Conservation (phyloP, 2,329 filamentous ascomycete species). For the Penicillium concentricum region DNA sequence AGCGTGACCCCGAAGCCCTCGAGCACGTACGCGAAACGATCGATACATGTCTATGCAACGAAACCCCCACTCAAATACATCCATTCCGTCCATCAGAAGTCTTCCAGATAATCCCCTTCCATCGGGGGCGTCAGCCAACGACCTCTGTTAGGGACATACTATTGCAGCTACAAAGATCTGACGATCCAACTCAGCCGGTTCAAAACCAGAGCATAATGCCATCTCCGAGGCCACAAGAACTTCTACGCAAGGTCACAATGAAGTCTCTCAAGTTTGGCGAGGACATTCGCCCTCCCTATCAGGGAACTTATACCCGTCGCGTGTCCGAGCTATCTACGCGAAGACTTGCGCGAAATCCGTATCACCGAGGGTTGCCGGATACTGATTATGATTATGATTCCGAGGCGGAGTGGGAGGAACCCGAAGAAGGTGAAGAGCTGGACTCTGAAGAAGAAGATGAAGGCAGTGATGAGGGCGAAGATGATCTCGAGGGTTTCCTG, state of each 20-base stretch:
- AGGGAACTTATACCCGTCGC: conserved; percentile 58
- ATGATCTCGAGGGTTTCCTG: conserved; percentile 85
- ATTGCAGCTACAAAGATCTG: conserved; percentile 49
- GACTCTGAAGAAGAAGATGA: conserved; percentile 64
- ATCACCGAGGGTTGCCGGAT: conserved; percentile 51
- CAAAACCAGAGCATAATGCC: conserved; percentile 34
- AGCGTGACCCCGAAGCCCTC: conserved; percentile 59
- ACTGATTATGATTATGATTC: conserved; percentile 66
- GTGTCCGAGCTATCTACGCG: conserved; percentile 41
- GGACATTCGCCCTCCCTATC: conserved; percentile 63
- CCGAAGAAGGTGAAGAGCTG: conserved; percentile 70
- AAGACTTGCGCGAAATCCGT: conserved; percentile 56
- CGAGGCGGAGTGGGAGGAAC: conserved; percentile 65
- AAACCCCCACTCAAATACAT: conserved; percentile 9
- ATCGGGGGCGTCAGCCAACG: conserved; percentile 33
- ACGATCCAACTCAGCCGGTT: conserved; percentile 23
- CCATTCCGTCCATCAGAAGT: conserved; percentile 36
- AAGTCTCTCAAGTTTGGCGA: conserved; percentile 61
- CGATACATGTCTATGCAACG: conserved; percentile 38
- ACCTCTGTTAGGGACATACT: conserved; percentile 61
- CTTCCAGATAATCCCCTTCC: conserved; percentile 41
- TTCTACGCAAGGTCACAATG: conserved; percentile 52
- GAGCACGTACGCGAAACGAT: conserved; percentile 54
- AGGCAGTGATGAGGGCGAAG: conserved; percentile 65
- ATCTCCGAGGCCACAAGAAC: conserved; percentile 35